A percentile compares a stretch with the other conserved stretches of the same genome.
phyloP scores from a whole-genome alignment of 345 rosid genomes.

The Geranium brycei region DNA sequence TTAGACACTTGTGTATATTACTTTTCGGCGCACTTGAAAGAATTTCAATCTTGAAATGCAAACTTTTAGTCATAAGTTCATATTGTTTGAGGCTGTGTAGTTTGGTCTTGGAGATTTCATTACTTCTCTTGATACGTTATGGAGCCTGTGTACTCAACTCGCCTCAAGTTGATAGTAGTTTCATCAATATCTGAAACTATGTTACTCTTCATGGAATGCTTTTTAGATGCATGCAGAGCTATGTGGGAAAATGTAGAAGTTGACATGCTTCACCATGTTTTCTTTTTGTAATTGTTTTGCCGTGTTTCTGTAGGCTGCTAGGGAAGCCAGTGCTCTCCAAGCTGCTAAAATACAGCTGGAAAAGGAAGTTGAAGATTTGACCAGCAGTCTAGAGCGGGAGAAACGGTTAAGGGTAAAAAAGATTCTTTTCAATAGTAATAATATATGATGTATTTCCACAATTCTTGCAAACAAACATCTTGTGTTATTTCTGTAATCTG shows the following conservation, averaged over 20 bases:
- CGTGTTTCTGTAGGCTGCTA: constrained; percentile 61
- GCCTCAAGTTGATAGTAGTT: too few species aligned
- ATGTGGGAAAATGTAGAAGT: neutral
- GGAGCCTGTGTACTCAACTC: neutral
- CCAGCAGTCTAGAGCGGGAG: constrained; percentile 71
- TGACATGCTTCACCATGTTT: neutral
- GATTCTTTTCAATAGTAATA: constrained; percentile 3
- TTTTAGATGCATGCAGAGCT: neutral
- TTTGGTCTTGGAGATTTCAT: neutral
- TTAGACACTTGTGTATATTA: neutral
- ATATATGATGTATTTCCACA: neutral
- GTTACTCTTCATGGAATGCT: neutral
- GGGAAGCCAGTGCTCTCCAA: constrained; percentile 91
- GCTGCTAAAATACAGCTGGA: constrained; percentile 85
- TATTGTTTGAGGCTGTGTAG: neutral
- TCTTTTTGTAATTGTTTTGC: constrained; percentile 5
- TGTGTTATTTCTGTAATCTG: too few species aligned
- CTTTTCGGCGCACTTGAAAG: neutral
- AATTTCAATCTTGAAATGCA: neutral
- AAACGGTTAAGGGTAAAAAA: constrained; percentile 60
- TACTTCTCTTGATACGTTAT: neutral
- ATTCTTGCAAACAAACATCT: too few species aligned
- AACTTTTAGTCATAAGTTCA: neutral
- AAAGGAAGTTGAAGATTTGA: constrained; percentile 87
- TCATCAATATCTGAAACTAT: too few species aligned